phyloP scores from a whole-genome alignment of 2,329 filamentous ascomycete species.

The Colletotrichum sidae region DNA sequence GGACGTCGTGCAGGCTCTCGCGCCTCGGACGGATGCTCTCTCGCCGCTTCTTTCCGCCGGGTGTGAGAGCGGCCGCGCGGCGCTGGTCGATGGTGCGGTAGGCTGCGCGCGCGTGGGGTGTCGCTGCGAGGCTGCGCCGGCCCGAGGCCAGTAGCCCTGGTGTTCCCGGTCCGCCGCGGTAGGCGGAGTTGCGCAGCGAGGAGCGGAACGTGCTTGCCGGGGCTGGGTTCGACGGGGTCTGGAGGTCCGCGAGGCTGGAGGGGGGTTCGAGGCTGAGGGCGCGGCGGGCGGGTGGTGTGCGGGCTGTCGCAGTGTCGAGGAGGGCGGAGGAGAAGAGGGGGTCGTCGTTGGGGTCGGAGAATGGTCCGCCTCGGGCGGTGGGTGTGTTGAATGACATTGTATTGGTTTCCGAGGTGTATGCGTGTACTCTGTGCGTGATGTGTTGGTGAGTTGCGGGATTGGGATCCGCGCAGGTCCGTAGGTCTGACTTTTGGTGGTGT shows the following conservation, averaged over 20 bases:
- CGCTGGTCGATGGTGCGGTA: constrained; percentile 68
- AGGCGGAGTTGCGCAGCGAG: constrained; percentile 50
- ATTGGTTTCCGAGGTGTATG: neutral
- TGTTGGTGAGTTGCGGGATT: too few relatives aligned
- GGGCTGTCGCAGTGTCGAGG: constrained; percentile 57
- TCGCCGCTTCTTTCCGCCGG: constrained; percentile 65
- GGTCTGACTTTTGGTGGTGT: too few relatives aligned
- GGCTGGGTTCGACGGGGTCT: constrained; percentile 27
- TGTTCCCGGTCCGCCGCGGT: constrained; percentile 40
- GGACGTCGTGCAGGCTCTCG: constrained; percentile 65
- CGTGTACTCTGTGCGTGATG: neutral
- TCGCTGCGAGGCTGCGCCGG: constrained; percentile 58
- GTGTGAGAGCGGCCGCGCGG: constrained; percentile 69
- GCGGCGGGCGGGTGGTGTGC: constrained; percentile 33
- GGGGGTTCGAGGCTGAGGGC: constrained; percentile 25
- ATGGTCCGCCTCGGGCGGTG: constrained; percentile 14
- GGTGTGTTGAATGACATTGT: constrained; percentile 31
- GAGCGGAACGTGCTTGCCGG: constrained; percentile 5
- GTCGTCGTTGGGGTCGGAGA: constrained; percentile 45
- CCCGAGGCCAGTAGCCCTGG: constrained; percentile 59
- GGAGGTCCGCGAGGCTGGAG: constrained; percentile 23
- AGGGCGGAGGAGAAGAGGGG: constrained; percentile 54
- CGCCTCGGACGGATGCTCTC: constrained; percentile 67
- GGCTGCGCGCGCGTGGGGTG: constrained; percentile 72
- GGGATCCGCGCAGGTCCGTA: too few relatives aligned